A percentile compares a stretch with the other conserved stretches of the same genome.
phyloP scores from a whole-genome alignment of 2,329 filamentous ascomycete genomes.

The Pyrenophora seminiperda region DNA sequence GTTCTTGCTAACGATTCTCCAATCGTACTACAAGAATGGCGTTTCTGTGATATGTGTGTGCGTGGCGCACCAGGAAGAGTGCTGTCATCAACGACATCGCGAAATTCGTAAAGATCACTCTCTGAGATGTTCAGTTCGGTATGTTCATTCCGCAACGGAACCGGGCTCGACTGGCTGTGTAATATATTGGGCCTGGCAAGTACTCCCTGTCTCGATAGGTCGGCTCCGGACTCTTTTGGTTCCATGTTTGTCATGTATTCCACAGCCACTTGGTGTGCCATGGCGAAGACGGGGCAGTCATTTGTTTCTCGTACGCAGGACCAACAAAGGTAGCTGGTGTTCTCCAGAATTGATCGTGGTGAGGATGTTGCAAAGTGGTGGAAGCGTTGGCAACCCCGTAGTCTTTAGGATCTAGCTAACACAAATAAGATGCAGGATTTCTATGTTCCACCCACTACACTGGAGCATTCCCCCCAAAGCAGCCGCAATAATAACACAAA shows the following conservation, averaged over 20 bases:
- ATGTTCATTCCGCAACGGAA: neutral
- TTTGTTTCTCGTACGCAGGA: neutral
- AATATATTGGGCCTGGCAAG: neutral
- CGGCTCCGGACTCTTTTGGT: neutral
- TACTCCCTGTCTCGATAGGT: neutral
- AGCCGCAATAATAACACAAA: neutral
- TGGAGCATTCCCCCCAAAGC: neutral
- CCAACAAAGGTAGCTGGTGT: no score
- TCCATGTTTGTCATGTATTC: neutral
- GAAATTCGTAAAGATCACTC: neutral
- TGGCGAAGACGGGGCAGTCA: neutral
- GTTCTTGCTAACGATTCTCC: neutral
- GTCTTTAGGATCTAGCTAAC: no score
- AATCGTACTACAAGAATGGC: neutral
- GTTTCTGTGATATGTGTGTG: neutral
- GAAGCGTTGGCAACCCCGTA: neutral
- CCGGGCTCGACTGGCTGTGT: neutral
- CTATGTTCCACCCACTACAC: neutral
- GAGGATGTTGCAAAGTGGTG: neutral
- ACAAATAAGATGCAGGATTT: no score
- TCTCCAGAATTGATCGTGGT: no score
- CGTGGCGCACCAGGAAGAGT: neutral
- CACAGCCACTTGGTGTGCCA: conserved; percentile 1
- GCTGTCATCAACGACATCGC: neutral
- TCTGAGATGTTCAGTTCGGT: neutral